Percentiles rank a stretch among this genome's conserved stretches.
Evolutionary conservation across 2,329 filamentous ascomycete species (phyloP).

Genomic region (Fusarium pininemorale): DNA sequence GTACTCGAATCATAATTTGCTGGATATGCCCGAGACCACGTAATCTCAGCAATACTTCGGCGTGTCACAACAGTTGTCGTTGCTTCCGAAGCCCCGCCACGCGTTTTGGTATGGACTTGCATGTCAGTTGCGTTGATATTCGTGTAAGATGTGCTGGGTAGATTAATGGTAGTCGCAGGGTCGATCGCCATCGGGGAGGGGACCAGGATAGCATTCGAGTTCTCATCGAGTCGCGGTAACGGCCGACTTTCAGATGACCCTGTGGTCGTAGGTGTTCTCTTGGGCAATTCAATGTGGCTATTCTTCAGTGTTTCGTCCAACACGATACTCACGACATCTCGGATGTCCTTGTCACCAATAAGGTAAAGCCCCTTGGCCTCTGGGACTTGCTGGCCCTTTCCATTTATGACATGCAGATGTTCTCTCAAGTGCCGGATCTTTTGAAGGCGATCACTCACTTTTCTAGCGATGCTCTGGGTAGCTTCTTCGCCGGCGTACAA

Average conservation of each 20-base stretch:
- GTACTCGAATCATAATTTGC: not conserved
- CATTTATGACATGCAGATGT: conserved; percentile 26
- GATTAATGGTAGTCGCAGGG: conserved; percentile 48
- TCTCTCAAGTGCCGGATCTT: conserved; percentile 20
- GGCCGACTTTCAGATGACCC: conserved; percentile 2
- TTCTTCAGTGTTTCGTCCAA: conserved; percentile 25
- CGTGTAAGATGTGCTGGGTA: conserved; percentile 46
- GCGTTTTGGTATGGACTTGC: conserved; percentile 34
- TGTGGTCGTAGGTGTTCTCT: conserved; percentile 11
- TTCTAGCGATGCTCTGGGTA: conserved; percentile 22
- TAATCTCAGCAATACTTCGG: conserved; percentile 44
- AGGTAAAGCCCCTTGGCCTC: conserved; percentile 33
- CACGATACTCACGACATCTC: conserved; percentile 36
- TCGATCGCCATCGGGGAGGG: conserved; percentile 39
- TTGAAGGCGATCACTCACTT: conserved; percentile 35
- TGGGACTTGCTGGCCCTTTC: conserved; percentile 13
- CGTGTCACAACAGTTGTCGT: conserved; percentile 45
- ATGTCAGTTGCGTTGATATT: conserved; percentile 33
- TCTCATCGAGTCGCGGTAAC: conserved; percentile 34
- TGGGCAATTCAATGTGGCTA: not conserved
- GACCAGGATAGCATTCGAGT: conserved; percentile 37
- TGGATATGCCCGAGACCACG: conserved; percentile 38
- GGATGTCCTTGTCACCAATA: conserved; percentile 36
- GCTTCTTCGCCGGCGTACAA: conserved; percentile 13
- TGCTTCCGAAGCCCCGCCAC: conserved; percentile 24